These are phyloP conservation scores for Colletotrichum lentis DNA, from an alignment of 2,329 filamentous ascomycete species.

Conservation along the genomic window DNA sequence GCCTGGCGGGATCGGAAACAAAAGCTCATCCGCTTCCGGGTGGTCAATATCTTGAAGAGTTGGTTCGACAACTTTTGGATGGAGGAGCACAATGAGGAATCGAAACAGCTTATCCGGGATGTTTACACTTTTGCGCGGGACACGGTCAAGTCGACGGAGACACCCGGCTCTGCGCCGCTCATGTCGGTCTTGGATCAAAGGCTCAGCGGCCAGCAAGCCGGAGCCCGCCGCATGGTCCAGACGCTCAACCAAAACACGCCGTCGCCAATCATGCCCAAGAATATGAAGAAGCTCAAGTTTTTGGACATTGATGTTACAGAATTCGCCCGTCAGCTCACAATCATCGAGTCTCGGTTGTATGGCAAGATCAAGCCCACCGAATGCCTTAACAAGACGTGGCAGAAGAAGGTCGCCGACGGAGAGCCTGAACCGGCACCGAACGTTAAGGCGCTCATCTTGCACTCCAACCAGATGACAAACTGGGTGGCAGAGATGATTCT, in stretches of 20 bases:
- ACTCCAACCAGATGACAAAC: conserved; percentile 98
- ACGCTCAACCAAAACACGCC: conserved; percentile 85
- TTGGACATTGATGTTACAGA: conserved; percentile 95
- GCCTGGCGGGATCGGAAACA: conserved; percentile 94
- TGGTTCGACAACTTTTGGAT: conserved; percentile 99
- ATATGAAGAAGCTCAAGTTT: conserved; percentile 99
- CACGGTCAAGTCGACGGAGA: conserved; percentile 91
- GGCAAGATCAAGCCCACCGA: conserved; percentile 96
- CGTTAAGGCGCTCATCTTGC: conserved; percentile 93
- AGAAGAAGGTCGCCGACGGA: conserved; percentile 87
- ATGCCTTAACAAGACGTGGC: conserved; percentile 98
- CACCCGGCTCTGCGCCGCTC: conserved; percentile 83
- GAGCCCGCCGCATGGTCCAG: conserved; percentile 84
- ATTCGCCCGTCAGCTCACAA: conserved; percentile 96
- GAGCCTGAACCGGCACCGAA: conserved; percentile 89
- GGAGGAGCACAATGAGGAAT: conserved; percentile 88
- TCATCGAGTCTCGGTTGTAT: conserved; percentile 94
- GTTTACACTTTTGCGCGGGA: conserved; percentile 92
- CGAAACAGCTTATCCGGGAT: conserved; percentile 82
- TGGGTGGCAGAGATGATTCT: conserved; percentile 99
- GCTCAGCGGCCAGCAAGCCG: conserved; percentile 85
- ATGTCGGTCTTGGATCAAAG: conserved; percentile 90
- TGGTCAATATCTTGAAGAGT: conserved; percentile 96
- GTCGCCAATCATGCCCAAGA: conserved; percentile 92
- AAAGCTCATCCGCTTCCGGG: conserved; percentile 92